Evolutionary conservation across 2,329 filamentous ascomycete genomes (phyloP).

Genomic region (Aspergillus transmontanensis): DNA sequence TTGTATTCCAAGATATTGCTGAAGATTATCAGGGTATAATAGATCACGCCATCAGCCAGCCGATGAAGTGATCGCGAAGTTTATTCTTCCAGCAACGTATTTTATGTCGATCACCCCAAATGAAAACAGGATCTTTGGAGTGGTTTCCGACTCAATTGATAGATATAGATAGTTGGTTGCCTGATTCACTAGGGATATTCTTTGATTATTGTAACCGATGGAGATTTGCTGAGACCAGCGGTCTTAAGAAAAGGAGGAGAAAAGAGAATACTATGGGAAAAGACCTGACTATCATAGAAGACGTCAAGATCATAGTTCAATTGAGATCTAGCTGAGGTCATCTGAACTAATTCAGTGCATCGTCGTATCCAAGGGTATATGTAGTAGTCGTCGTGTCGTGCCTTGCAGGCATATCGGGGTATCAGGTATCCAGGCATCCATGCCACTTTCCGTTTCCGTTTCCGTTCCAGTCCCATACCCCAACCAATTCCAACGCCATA

Average conservation of each 20-base stretch:
- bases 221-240: not conserved
- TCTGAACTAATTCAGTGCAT: not conserved
- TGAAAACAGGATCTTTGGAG: not conserved
- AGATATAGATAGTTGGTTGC: not conserved
- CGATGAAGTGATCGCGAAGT: conserved; percentile 7
- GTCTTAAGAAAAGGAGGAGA: not conserved
- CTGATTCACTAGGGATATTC: not conserved
- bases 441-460: conserved; percentile 6
- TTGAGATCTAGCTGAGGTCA: not conserved
- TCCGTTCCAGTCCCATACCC: conserved; percentile 5
- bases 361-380: not conserved
- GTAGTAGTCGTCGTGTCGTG: not conserved
- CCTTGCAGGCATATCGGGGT: conserved; percentile 1
- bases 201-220: not conserved
- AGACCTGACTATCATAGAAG: not conserved
- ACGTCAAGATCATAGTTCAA: not conserved
- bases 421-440: conserved; percentile 9
- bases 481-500: conserved; percentile 8
- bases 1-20: not conserved
- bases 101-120: not conserved
- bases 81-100: not conserved
- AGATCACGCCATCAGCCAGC: conserved; percentile 9
- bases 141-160: not conserved
- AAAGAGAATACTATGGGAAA: not conserved
- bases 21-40: not conserved